Evolutionary conservation across 2,329 filamentous ascomycete species (phyloP).

Genomic region (Neoscytalidium dimidiatum): DNA sequence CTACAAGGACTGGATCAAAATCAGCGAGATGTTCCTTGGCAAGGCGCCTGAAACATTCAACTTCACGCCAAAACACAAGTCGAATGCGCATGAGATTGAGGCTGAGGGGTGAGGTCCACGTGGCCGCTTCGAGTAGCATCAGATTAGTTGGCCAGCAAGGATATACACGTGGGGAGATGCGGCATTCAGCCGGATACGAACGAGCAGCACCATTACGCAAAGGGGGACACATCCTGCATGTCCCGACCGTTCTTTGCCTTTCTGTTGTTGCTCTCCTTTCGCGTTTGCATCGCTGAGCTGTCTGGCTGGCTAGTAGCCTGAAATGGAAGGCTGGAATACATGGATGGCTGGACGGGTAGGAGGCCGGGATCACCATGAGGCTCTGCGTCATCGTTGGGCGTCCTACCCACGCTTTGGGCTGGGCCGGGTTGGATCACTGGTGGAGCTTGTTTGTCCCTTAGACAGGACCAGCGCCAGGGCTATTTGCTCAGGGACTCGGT

Average conservation of each 20-base stretch:
- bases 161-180: neutral
- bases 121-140: neutral
- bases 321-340: neutral
- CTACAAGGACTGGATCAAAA: slow-evolving; percentile 98
- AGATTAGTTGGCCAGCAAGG: neutral
- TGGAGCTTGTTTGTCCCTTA: neutral
- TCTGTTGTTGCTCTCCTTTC: neutral
- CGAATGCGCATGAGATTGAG: slow-evolving; percentile 83
- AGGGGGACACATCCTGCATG: neutral
- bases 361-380: neutral
- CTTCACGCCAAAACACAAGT: slow-evolving; percentile 98
- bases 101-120: slow-evolving; percentile 34
- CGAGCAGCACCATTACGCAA: neutral
- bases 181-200: neutral
- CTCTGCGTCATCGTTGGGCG: slow-evolving; percentile 5
- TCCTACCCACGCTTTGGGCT: neutral
- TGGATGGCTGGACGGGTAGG: neutral
- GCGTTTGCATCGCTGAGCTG: neutral
- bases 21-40: slow-evolving; percentile 98
- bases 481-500: neutral
- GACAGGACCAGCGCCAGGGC: neutral
- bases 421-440: slow-evolving; percentile 7
- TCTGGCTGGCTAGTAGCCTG: neutral
- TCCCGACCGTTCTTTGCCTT: neutral
- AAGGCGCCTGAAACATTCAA: slow-evolving; percentile 87